Percentiles rank a stretch among this genome's conserved stretches.
These are phyloP conservation scores for Aureobasidium sp. DNA, from an alignment of 2,329 filamentous ascomycete species.

Conservation along the genomic window DNA sequence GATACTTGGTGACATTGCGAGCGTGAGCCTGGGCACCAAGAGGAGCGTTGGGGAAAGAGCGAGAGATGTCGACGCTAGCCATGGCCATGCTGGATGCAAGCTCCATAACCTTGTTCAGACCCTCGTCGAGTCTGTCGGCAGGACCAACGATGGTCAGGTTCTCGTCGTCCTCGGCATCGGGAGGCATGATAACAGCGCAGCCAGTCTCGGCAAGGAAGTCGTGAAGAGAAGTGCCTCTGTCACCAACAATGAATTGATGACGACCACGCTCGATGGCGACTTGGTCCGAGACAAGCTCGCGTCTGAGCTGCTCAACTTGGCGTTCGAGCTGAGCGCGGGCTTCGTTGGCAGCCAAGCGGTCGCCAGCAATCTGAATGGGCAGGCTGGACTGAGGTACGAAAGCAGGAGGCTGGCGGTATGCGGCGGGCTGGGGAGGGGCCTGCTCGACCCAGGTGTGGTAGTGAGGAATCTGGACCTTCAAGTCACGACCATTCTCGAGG, in stretches of 20 bases:
- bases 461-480: slow-evolving; percentile 75
- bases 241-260: slow-evolving; percentile 91
- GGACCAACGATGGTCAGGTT: slow-evolving; percentile 79
- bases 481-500: slow-evolving; percentile 63
- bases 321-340: slow-evolving; percentile 74
- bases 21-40: slow-evolving; percentile 70
- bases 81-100: slow-evolving; percentile 81
- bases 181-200: slow-evolving; percentile 75
- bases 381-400: slow-evolving; percentile 66
- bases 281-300: slow-evolving; percentile 68
- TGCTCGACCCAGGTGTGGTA: slow-evolving; percentile 66
- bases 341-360: slow-evolving; percentile 72
- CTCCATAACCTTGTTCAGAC: slow-evolving; percentile 77
- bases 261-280: slow-evolving; percentile 75
- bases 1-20: slow-evolving; percentile 77
- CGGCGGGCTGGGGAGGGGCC: slow-evolving; percentile 55
- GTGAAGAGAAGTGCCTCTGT: slow-evolving; percentile 68
- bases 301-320: slow-evolving; percentile 65
- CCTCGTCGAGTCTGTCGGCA: slow-evolving; percentile 61
- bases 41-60: slow-evolving; percentile 66
- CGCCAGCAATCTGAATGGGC: slow-evolving; percentile 78
- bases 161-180: slow-evolving; percentile 69
- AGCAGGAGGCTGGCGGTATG: slow-evolving; percentile 55
- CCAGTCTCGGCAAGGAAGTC: slow-evolving; percentile 87
- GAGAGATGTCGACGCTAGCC: slow-evolving; percentile 72